Percentiles rank a stretch among this genome's conserved stretches.
These are phyloP conservation scores for Ceratobasidium sp. DNA, from an alignment of 1,284 basidiomycete genomes.

Conservation along the genomic window DNA sequence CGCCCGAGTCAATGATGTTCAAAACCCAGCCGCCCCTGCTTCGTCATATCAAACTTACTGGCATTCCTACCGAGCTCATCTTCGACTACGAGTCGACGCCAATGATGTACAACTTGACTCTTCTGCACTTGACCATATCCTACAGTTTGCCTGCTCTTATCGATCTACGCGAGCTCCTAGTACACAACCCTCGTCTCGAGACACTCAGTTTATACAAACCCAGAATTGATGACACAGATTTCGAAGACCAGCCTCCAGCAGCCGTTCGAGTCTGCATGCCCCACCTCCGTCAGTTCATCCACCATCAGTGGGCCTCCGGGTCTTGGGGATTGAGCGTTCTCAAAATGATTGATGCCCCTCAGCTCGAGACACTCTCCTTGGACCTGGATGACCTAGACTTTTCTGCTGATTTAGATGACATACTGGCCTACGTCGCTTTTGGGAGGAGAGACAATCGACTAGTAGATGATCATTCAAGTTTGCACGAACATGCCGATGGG, in stretches of 20 bases:
- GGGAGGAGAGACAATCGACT: neutral
- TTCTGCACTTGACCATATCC: neutral
- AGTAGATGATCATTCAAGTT: neutral
- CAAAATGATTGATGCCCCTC: conserved; percentile 30
- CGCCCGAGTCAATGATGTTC: conserved; percentile 5
- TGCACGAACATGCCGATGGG: neutral
- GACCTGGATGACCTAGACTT: neutral
- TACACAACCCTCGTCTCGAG: conserved; percentile 6
- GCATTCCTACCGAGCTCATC: conserved; percentile 11
- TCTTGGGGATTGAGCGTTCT: conserved; percentile 16
- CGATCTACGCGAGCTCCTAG: neutral
- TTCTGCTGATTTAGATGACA: neutral
- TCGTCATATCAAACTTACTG: conserved; percentile 10
- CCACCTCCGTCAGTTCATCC: conserved; percentile 2
- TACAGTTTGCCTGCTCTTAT: neutral
- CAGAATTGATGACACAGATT: neutral
- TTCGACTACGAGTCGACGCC: neutral
- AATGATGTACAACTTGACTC: conserved; percentile 10
- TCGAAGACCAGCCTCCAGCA: neutral
- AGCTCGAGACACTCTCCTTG: neutral
- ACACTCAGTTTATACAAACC: conserved; percentile 3
- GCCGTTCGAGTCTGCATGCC: neutral
- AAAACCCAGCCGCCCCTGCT: conserved; percentile 10
- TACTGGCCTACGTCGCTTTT: neutral
- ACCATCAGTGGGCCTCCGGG: neutral